Base-by-base conservation (phyloP, 1,139 yeast species). In the Pichia sp. region DNA sequence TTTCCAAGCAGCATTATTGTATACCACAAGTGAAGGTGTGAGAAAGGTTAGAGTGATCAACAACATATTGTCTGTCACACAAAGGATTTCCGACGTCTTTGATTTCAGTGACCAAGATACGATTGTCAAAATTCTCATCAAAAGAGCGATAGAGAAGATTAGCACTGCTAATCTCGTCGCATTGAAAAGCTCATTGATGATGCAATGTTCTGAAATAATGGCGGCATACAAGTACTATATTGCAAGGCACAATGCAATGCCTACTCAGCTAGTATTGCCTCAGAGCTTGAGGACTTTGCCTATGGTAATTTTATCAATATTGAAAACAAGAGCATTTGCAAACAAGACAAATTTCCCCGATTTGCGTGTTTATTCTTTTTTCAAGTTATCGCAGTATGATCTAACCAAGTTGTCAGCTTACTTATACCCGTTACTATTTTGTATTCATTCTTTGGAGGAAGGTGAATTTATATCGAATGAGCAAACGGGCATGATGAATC, bases 1-100 rank as follows among this genome's bases (percentile, higher is more conserved):
- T 69, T 90, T 92, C 75, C 99, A 93, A 71, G 87, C 90, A 1
- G 98, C 98, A 0, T 63, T 93, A 47, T 75, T 95, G 54, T 90
- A 90, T 68, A 93, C 98, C 0, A 87, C 92, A 52, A 67, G 76
- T 3, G 75, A 76, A 53, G 99, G 99, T 34, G 72, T 77, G 11
- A 76, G 98, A 61, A 85, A 89, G 61, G 95, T 93, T 11, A 78
- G 99, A 61, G 90, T 90, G 10, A 80, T 89, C 51, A 93, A 95
- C 66, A 73, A 83, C 57, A 85, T 85, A n/a, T 81, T 90, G 49
- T 89, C 96, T 0, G 93, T 90, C 11, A 81, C 95, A 8, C 87
- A 85, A 60, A 78, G 88, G 54, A 74, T 87, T 52, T 80, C 80
- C 55, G 92, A 87, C 54, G 85, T 89, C 4, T 87, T 89, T 72